A percentile compares a stretch with the other conserved stretches of the same genome.
phyloP scores from a whole-genome alignment of 441 rosid genomes.

The Raphanus hybrid region DNA sequence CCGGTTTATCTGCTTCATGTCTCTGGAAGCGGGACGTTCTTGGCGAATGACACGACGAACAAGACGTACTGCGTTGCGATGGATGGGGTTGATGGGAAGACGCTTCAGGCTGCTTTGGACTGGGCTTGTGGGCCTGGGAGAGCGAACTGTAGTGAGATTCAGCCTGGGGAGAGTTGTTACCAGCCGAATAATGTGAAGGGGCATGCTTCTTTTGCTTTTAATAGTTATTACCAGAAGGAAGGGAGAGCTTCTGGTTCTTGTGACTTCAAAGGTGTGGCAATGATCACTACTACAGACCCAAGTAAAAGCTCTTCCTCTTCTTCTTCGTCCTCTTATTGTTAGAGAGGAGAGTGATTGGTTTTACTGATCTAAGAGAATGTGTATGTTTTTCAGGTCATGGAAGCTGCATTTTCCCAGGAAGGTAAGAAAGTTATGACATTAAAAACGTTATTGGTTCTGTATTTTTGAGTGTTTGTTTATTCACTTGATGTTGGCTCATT shows the following conservation, averaged over 20 bases:
- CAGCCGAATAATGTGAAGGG: conserved; percentile 86
- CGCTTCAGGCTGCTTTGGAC: conserved; percentile 92
- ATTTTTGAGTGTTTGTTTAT: not conserved
- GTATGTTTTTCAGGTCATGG: conserved; percentile 82
- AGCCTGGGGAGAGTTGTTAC: conserved; percentile 92
- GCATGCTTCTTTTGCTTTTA: conserved; percentile 94
- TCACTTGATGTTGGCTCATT: not conserved
- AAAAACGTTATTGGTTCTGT: not conserved
- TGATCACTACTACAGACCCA: conserved; percentile 95
- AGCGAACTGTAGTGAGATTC: conserved; percentile 92
- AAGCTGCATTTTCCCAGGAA: conserved; percentile 93
- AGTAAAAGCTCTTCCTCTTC: conserved; percentile 55
- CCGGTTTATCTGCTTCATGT: conserved; percentile 91
- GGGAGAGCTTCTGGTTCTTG: conserved; percentile 81
- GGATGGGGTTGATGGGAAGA: conserved; percentile 77
- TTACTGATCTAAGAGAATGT: conserved; percentile 27
- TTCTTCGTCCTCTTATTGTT: not conserved
- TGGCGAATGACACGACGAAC: conserved; percentile 95
- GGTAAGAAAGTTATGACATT: conserved; percentile 52
- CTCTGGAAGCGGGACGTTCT: conserved; percentile 80
- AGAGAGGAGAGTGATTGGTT: not conserved
- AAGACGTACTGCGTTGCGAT: conserved; percentile 80
- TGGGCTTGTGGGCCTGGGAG: conserved; percentile 98
- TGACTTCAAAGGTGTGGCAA: conserved; percentile 96
- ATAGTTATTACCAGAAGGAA: conserved; percentile 94